Evolutionary conservation across 1,284 basidiomycete genomes (phyloP), one percentile per base, ranked within the genome.

Genomic region (Anthracocystis setariae): DNA sequence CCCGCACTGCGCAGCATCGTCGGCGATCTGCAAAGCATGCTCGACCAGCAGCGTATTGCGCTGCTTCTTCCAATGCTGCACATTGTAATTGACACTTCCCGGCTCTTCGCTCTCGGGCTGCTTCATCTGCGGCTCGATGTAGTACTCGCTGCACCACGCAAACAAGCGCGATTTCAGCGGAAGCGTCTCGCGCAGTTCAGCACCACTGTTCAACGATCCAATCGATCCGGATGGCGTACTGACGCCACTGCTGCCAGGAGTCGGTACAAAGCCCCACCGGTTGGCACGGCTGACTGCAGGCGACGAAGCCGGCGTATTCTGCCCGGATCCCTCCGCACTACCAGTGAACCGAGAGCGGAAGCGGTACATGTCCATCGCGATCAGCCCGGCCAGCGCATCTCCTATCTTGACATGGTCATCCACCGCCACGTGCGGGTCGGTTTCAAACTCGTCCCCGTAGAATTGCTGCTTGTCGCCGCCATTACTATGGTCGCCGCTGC

Each of bases 61-160:
- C 73, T 91, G 88, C 77, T 95, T 91, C 73, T 94, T 87, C 95
- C 95, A 98, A 3, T 94, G 89, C 80, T 97, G 93, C 77, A 95
- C 92, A 79, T 97, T 98, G 82, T 95, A 98, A 76, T 91, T 90
- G 45, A 91, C 85, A 67, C 92, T 94, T 3, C 95, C 95, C 17
- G 94, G 93, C 83, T 98, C 96, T 79, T 98, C 94, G 4, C 89
- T 89, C 82, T 98, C 95, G 18, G 92, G 89, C 87, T 94, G 58
- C 63, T 69, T 59, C 81, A 82, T 82, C 61, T 82, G 95, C 4
- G 95, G 94, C 84, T 98, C 94, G 68, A 92, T 94, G 86, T 97
- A 98, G 83, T 98, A 98, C 82, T 98, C 94, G 78, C 90, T 89
- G 64, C 93, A 94, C 92, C 93, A 98, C 79, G 96, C 94, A 81